Evolutionary conservation across 768 basidiomycete genomes (phyloP), one percentile per base, ranked within the genome.

Genomic region (Neoboletus subvelutipes): DNA sequence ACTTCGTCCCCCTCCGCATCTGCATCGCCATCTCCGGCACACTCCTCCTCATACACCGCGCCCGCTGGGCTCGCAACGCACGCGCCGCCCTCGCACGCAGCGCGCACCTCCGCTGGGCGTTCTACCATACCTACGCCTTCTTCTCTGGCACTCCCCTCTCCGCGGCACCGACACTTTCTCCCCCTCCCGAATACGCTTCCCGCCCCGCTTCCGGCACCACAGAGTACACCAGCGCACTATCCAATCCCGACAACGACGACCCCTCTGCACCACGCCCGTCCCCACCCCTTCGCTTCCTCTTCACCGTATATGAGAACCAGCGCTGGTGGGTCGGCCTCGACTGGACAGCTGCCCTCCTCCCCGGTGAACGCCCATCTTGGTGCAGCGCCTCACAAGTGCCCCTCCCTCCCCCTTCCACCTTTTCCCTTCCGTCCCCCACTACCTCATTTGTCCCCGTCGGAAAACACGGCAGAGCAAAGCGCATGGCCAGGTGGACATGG

Each of bases 301-400:
- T 95, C 67, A 92, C 88, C n/a, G 74, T 95, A 12, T 87, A 92
- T 67, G 94, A 97, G 72, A 96, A 96, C 72, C 94, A 97, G 73
- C 82, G 94, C 7, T 96, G 94, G 94, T 98, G 94, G 94, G 85
- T 98, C 83, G 94, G 90, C 13, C 82, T 98, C 43, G 94, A 97
- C 73, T 98, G 92, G 92, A 96, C 94, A 2, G 89, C 91, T 4
- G 93, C 94, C 1, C 81, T 98, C 9, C 82, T 97, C 17, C 94
- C 94, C 0, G 83, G 83, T 18, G 94, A 98, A 66, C 86, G 94
- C 5, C 92, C 94, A 0, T 90, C 91, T 1, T 98, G 94, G 94
- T 92, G 76, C 77, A 73, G 80, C 80, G 22, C 75, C 74, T 29
- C 70, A 74, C 54, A 84, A 80, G 62, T 76, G 77, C 63, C 90